phyloP scores from a whole-genome alignment of 306 rosid species.

The Cucurbita moschata region DNA sequence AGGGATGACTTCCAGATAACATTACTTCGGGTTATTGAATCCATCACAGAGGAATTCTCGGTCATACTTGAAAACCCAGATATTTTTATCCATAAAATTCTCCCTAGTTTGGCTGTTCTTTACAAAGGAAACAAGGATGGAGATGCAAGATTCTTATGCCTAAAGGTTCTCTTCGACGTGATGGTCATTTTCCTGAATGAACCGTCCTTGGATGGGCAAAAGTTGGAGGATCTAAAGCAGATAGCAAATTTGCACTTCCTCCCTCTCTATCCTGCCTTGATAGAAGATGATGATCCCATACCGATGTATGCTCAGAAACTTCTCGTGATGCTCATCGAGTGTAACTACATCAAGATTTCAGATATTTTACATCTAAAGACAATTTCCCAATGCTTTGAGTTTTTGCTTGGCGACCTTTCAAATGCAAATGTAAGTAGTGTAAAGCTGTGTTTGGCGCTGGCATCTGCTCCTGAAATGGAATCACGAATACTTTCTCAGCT shows the following conservation, averaged over 20 bases:
- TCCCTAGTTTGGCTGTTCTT: conserved; percentile 82
- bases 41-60: conserved; percentile 60
- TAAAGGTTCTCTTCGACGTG: conserved; percentile 68
- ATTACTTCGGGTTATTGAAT: conserved; percentile 75
- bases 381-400: conserved; percentile 91
- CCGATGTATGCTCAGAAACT: conserved; percentile 92
- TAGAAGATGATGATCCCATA: conserved; percentile 90
- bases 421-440: conserved; percentile 77
- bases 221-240: conserved; percentile 49
- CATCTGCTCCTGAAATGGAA: conserved; percentile 93
- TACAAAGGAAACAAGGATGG: conserved; percentile 94
- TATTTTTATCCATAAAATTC: conserved; percentile 58
- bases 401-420: conserved; percentile 89
- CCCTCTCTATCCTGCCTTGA: conserved; percentile 82
- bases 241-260: conserved; percentile 65
- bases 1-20: conserved; percentile 96
- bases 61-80: conserved; percentile 55
- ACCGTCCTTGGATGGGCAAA: conserved; percentile 51
- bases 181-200: conserved; percentile 70
- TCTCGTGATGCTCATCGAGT: conserved; percentile 93
- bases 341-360: conserved; percentile 49
- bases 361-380: conserved; percentile 80
- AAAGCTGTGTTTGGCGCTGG: conserved; percentile 73
- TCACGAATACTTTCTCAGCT: conserved; percentile 82
- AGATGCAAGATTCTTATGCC: conserved; percentile 92